A percentile compares a stretch with the other conserved stretches of the same genome.
These are phyloP conservation scores for Plectosphaerella sp. DNA, from an alignment of 2,329 filamentous ascomycete species.

Conservation along the genomic window DNA sequence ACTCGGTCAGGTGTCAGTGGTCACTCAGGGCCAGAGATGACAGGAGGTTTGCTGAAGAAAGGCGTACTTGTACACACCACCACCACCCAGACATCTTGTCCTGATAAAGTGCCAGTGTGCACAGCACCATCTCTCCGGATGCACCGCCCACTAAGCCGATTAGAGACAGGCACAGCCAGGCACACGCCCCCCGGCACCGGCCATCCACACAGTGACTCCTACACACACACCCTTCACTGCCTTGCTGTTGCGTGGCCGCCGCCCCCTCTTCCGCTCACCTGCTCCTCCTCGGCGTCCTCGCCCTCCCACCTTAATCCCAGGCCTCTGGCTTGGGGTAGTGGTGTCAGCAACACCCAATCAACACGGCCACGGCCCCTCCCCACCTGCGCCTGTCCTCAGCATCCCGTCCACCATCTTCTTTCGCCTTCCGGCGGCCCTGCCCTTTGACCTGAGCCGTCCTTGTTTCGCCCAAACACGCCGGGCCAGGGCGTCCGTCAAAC, in stretches of 20 bases:
- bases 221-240: neutral
- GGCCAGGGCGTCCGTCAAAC: neutral
- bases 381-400: neutral
- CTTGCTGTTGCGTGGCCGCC: slow-evolving; percentile 4
- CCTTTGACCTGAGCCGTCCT: neutral
- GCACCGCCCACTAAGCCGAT: neutral
- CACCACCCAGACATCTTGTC: too few relatives aligned
- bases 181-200: neutral
- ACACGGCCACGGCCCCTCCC: neutral
- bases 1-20: too few relatives aligned
- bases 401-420: neutral
- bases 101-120: too few relatives aligned
- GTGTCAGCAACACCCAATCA: neutral
- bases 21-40: too few relatives aligned
- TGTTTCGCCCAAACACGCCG: neutral
- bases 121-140: neutral
- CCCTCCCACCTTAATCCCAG: slow-evolving; percentile 1
- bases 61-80: too few relatives aligned
- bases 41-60: too few relatives aligned
- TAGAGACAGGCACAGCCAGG: neutral
- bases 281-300: neutral
- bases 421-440: neutral
- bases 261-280: neutral
- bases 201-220: neutral
- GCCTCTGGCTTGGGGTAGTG: neutral